Percentiles rank a stretch among this genome's conserved stretches.
phyloP scores from a whole-genome alignment of 371 early-diverging fungal genomes.

The Mucor irregularis region DNA sequence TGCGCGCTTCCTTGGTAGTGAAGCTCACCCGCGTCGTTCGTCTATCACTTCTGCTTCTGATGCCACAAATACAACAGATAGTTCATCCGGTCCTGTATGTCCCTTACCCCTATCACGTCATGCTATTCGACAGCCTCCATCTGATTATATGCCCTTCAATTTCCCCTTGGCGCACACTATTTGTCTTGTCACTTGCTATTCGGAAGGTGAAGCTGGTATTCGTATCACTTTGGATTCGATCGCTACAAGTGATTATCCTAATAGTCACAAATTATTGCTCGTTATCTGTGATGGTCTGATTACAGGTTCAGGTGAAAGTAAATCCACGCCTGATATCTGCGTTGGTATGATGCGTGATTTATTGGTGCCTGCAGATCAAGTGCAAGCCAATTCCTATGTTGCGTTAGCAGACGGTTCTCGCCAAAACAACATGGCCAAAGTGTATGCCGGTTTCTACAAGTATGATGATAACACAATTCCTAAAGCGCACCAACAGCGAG shows the following conservation, averaged over 20 bases:
- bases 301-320: slow-evolving; percentile 73
- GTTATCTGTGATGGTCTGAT: slow-evolving; percentile 90
- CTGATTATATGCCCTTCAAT: slow-evolving; percentile 64
- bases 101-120: slow-evolving; percentile 43
- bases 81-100: slow-evolving; percentile 15
- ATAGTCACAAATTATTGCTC: slow-evolving; percentile 87
- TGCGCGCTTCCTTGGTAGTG: slow-evolving; percentile 23
- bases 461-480: slow-evolving; percentile 61
- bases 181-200: slow-evolving; percentile 86
- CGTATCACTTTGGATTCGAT: slow-evolving; percentile 95
- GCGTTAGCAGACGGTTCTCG: slow-evolving; percentile 93
- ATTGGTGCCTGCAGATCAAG: slow-evolving; percentile 63
- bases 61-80: slow-evolving; percentile 16
- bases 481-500: slow-evolving; percentile 53
- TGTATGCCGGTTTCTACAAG: slow-evolving; percentile 87
- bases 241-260: slow-evolving; percentile 85
- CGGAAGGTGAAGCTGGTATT: slow-evolving; percentile 89
- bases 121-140: slow-evolving; percentile 48
- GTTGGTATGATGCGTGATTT: slow-evolving; percentile 83
- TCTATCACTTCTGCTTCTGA: slow-evolving; percentile 36
- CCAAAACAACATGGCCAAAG: slow-evolving; percentile 95
- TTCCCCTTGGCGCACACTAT: slow-evolving; percentile 74
- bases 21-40: slow-evolving; percentile 30
- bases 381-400: slow-evolving; percentile 78
- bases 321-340: slow-evolving; percentile 82